These are phyloP conservation scores for Neoboletus magnificus DNA, from an alignment of 768 basidiomycete genomes.

Conservation along the genomic window DNA sequence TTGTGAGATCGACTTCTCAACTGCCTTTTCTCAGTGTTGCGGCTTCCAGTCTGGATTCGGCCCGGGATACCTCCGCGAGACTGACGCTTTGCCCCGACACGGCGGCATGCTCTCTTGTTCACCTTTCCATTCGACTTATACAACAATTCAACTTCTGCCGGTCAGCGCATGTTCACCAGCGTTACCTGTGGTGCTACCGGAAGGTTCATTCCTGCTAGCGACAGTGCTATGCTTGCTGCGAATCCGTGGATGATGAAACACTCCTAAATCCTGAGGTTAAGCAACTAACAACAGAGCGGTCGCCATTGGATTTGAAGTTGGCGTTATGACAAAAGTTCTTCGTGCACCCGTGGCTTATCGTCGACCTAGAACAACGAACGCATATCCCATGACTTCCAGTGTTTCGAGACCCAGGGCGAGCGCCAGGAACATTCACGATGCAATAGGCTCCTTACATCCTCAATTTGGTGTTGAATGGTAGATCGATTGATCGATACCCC, in stretches of 20 bases:
- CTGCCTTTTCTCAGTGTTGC: not conserved
- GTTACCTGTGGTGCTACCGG: not conserved
- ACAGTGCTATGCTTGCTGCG: no score
- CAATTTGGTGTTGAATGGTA: not conserved
- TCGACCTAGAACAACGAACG: not conserved
- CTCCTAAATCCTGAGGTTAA: not conserved
- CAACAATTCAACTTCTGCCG: not conserved
- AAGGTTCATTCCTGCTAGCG: not conserved
- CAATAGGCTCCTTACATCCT: not conserved
- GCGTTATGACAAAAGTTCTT: not conserved
- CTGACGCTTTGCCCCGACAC: not conserved
- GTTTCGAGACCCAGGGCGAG: not conserved
- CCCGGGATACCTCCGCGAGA: not conserved
- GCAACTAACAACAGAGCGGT: not conserved
- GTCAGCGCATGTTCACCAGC: not conserved
- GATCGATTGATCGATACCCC: not conserved
- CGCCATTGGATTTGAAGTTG: not conserved
- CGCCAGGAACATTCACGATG: not conserved
- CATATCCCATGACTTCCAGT: not conserved
- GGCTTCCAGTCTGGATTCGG: not conserved
- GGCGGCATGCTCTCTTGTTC: not conserved
- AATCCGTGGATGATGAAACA: not conserved
- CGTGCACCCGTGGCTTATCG: not conserved
- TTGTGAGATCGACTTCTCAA: not conserved
- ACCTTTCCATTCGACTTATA: not conserved